Base-by-base conservation (phyloP, 2,329 filamentous ascomycete species). In the Eurotiales sp. region DNA sequence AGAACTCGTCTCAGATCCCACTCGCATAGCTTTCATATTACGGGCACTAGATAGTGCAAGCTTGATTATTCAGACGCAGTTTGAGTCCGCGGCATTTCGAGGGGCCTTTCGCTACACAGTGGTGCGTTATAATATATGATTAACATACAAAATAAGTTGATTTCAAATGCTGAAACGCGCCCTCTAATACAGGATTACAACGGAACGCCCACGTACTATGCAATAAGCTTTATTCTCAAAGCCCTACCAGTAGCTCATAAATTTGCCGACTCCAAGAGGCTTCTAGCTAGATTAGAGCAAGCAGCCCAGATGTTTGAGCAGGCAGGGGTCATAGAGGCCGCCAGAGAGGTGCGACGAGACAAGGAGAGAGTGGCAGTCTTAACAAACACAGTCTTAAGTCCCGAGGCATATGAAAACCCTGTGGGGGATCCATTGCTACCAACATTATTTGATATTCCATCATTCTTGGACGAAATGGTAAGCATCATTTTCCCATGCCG, bases 201-300 rank as follows among this genome's bases (percentile, higher is more conserved):
- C 6, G 41, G 41, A 6, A 30, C 41, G 23, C 41, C 25, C 21
- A 44, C 41, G 8, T 44, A 44, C 41, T 44, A 44, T 27, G 41
- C 41, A 15, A 32, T 44, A 44, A 30, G 41, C 25, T 44, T 44
- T n/a, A 44, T 44, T 21, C 41, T 44, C 15, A 44, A 44, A 44
- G 41, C 41, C 15, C 8, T 44, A 3, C 41, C 41, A 4, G 19
- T 44, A 15, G 17, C 25, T 19, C 41, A 30, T 10, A 15, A 19
- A n/a, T 44, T 44, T 17, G 41, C 23, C 22, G 41, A 44, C 23
- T 44, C n/a, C n/a, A 44, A 44, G 10, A 12, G 41, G 25, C 25
- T 44, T 12, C 15, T 44, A 10, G 19, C 17, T 19, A 44, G 15
- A 17, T 14, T 44, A 11, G 19, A 44, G 15, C 41, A 44, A 32